Evolutionary conservation across 2,329 filamentous ascomycete genomes (phyloP).

Genomic region (Ramichloridium luteum): DNA sequence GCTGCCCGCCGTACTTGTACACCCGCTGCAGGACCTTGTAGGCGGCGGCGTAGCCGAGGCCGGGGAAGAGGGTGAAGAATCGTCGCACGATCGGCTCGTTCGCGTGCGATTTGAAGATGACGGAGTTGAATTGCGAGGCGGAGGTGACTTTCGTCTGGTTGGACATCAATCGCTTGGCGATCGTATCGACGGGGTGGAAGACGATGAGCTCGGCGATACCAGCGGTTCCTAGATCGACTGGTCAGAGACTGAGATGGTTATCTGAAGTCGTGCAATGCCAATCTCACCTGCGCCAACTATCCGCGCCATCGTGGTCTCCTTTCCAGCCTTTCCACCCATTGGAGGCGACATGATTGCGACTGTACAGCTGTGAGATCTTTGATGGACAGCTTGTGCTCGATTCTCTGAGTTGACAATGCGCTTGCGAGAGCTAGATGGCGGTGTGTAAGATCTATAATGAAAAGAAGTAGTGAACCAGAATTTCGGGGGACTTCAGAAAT

Average conservation of each 20-base stretch:
- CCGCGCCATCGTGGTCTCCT: constrained; percentile 79
- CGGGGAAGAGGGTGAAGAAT: constrained; percentile 92
- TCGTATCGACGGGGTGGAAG: constrained; percentile 95
- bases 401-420: too few relatives aligned
- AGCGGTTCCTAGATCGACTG: constrained; percentile 55
- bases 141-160: constrained; percentile 66
- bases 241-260: not conserved
- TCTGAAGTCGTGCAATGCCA: not conserved
- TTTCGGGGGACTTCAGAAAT: too few relatives aligned
- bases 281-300: constrained; percentile 79
- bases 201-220: constrained; percentile 87
- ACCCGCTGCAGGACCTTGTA: constrained; percentile 97
- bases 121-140: constrained; percentile 60
- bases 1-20: constrained; percentile 98
- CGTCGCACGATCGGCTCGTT: constrained; percentile 57
- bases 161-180: constrained; percentile 98
- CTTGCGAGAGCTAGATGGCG: constrained; percentile 49
- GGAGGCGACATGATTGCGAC: constrained; percentile 20
- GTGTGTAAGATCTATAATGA: too few relatives aligned
- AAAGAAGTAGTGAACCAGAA: too few relatives aligned
- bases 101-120: constrained; percentile 90
- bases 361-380: too few relatives aligned
- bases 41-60: constrained; percentile 89
- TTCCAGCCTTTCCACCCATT: constrained; percentile 45
- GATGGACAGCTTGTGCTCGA: too few relatives aligned